Base-by-base conservation (phyloP, 768 basidiomycete genomes). In the Pleurotus tuoliensis region DNA sequence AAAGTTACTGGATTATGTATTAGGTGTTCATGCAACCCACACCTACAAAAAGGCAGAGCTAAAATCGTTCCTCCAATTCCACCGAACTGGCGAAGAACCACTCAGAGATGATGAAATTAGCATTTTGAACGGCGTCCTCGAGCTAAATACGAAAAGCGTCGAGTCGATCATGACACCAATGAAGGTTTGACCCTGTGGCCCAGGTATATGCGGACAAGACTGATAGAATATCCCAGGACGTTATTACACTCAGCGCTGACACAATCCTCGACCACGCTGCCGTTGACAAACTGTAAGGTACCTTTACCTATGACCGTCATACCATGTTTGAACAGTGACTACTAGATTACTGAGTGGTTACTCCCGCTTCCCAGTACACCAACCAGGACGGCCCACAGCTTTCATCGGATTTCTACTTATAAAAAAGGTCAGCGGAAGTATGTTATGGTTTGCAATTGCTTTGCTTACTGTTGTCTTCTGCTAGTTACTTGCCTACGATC, bases 351-450 rank as follows among this genome's bases (percentile, higher is more conserved):
- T 77, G n/a, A 89, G 86, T 60, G 95, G 95, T 0, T 97, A 96
- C 67, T 95, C 94, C 1, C 86, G 95, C 16, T 91, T 98, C 64
- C 95, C 95, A 0, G 82, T 98, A 0, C 92, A 96, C 64, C 82
- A 84, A 58, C 79, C 87, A 2, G 82, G 80, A 3, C 79, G 88
- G 41, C 81, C 84, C 7, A 65, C 81, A 8, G 77, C 88, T 7
- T 97, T 94, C 66, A 69, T 88, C 5, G 94, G 95, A 0, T 78
- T 96, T 56, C 75, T 97, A 1, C 80, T 94, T 18, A 80, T 94
- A 48, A 95, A 94, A 66, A 87, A 88, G 79, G 90, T 87, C 44
- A n/a, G 62, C 46, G 4, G 56, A 61, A 45, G 13, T 53, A 47
- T 2, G 0, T 43, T 22, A 51, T n/a, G 11, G 0, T 18, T 41